These are phyloP conservation scores for Ceriops tagal DNA, from an alignment of 345 rosid species.

Conservation along the genomic window DNA sequence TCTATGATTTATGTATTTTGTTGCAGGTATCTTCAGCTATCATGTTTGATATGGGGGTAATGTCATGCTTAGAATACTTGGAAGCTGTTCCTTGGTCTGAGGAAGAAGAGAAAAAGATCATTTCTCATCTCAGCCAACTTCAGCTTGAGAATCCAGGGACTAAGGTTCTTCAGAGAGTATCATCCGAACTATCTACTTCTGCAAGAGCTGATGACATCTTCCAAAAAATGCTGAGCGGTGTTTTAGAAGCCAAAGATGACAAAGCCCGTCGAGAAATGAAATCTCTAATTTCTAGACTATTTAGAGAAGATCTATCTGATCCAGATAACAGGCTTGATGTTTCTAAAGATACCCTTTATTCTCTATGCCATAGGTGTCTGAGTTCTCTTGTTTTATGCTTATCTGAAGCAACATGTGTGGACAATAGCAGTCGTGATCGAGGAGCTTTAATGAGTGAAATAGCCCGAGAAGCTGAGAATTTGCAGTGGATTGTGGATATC, in stretches of 20 bases:
- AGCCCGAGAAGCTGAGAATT: constrained; percentile 81
- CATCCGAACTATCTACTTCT: constrained; percentile 54
- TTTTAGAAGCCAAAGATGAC: constrained; percentile 82
- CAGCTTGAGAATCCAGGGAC: constrained; percentile 51
- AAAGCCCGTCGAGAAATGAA: constrained; percentile 93
- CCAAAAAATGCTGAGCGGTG: constrained; percentile 56
- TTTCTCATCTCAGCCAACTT: constrained; percentile 59
- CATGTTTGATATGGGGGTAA: constrained; percentile 64
- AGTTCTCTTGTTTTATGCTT: constrained; percentile 70
- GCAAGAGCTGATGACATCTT: constrained; percentile 59
- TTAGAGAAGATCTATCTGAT: constrained; percentile 57
- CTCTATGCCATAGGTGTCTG: constrained; percentile 74
- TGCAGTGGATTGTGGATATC: constrained; percentile 88
- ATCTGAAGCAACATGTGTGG: constrained; percentile 60
- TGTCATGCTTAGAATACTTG: constrained; percentile 72
- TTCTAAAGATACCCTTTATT: constrained; percentile 64
- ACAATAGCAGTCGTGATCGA: constrained; percentile 50
- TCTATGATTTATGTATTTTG: constrained; percentile 4
- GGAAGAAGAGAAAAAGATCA: constrained; percentile 69
- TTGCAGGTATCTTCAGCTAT: constrained; percentile 76
- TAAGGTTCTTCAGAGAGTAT: constrained; percentile 74
- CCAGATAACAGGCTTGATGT: constrained; percentile 41
- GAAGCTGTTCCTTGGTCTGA: constrained; percentile 94
- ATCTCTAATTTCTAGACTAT: constrained; percentile 56
- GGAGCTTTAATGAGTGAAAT: constrained; percentile 77